Base-by-base conservation (phyloP, 352 stramenopile genomes). In the Phytopythium kandeliae region DNA sequence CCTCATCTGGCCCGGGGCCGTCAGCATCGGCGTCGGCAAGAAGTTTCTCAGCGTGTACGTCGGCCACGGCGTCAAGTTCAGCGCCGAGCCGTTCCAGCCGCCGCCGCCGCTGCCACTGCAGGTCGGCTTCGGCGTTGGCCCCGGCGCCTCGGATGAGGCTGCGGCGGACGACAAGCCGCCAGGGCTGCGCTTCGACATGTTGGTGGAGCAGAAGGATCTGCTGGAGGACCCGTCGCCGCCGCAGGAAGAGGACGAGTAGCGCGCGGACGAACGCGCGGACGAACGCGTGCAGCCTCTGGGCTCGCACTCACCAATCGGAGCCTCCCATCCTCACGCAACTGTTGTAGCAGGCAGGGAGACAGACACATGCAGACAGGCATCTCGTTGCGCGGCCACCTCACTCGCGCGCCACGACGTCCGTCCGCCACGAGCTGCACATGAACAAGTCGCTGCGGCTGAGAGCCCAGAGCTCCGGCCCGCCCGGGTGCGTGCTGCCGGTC, bases 1-100 rank as follows among this genome's bases (percentile, higher is more conserved):
- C 43, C 63, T 93, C 22, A 55, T 78, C 44, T 97, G 85, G 87
- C 90, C 87, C 9, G 90, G 89, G 4, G 89, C 88, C 2, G 77
- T 96, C 21, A 84, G 86, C 30, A 85, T 97, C 37, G 86, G 75
- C 2, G 69, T 82, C 11, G 84, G 79, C 21, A 94, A 91, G 54
- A 90, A 85, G 56, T 96, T 94, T 54, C 68, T 91, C 4, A 96
- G 95, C 63, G 65, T 95, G 24, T 97, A 97, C 51, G 86, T 96
- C 0, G 87, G 89, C 38, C 69, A 96, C 51, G 87, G 76, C 4
- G 59, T 94, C 54, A 92, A 93, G 55, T 82, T 77, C 52, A 84
- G 65, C 33, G 53, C 53, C 8, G 71, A 74, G 60, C 76, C 72
- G 28, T 91, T 73, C 62, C 85, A 78, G 52, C 62, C 79, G 16